Conservation (phyloP, 2,329 filamentous ascomycete genomes). For the Dothistroma pini region DNA sequence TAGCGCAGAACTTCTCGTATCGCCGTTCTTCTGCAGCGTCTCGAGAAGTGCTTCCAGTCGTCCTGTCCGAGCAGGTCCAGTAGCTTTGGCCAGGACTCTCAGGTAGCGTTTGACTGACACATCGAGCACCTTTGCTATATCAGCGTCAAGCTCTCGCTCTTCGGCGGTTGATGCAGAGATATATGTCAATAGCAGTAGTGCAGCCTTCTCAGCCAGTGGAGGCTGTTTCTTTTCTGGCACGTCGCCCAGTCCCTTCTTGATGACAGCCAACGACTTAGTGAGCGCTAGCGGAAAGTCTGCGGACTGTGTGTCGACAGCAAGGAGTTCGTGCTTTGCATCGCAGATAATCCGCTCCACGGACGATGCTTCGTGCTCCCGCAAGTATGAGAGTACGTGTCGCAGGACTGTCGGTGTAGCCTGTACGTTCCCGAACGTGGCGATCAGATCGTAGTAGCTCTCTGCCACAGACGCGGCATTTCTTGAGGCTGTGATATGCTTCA, state of each 20-base stretch:
- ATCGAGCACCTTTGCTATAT: constrained; percentile 51
- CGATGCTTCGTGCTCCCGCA: constrained; percentile 52
- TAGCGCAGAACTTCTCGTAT: neutral
- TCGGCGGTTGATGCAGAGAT: constrained; percentile 38
- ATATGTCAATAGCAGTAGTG: constrained; percentile 49
- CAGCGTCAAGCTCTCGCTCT: constrained; percentile 44
- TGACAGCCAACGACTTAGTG: constrained; percentile 58
- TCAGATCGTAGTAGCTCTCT: constrained; percentile 75
- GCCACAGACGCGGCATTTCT: constrained; percentile 60
- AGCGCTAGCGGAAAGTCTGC: constrained; percentile 71
- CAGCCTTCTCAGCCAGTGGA: constrained; percentile 45
- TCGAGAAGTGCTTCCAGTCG: constrained; percentile 3
- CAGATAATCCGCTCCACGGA: constrained; percentile 60
- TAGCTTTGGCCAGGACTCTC: constrained; percentile 7
- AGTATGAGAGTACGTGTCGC: constrained; percentile 65
- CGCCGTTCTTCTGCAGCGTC: neutral
- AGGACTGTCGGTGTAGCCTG: constrained; percentile 64
- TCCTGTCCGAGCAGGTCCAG: constrained; percentile 6
- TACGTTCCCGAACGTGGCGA: constrained; percentile 65
- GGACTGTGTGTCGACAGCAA: constrained; percentile 61
- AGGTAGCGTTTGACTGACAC: constrained; percentile 37
- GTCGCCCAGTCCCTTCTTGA: constrained; percentile 47
- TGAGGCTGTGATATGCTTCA: constrained; percentile 63
- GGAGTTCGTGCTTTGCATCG: constrained; percentile 65
- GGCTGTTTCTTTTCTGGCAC: constrained; percentile 33